Percentiles rank a stretch among this genome's conserved stretches.
These are phyloP conservation scores for Coemansia sp. DNA, from an alignment of 192 early-diverging fungal genomes.

Conservation along the genomic window DNA sequence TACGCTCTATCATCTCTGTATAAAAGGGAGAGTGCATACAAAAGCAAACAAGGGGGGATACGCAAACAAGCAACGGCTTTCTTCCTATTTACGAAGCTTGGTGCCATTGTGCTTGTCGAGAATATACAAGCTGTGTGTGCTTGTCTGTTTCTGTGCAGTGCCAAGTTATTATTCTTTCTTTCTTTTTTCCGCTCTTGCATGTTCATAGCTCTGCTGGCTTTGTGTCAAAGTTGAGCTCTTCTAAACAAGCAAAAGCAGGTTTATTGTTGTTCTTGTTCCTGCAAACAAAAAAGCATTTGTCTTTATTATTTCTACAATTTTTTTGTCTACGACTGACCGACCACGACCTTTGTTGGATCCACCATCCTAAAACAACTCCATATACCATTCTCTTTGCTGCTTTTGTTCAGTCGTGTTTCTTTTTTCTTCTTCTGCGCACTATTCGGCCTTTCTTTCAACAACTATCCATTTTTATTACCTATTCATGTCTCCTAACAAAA, in stretches of 20 bases:
- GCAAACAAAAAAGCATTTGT: background rate
- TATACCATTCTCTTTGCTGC: background rate
- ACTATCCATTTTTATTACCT: background rate
- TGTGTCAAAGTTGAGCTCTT: background rate
- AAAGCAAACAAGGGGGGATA: background rate
- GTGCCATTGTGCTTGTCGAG: background rate
- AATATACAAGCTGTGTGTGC: background rate
- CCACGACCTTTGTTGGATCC: background rate
- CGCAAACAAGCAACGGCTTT: too few species aligned
- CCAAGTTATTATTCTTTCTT: background rate
- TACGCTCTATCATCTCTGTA: background rate
- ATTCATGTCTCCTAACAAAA: constrained; percentile 34
- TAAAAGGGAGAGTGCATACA: background rate
- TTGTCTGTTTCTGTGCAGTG: background rate
- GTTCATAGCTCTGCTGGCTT: background rate
- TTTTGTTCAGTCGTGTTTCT: background rate
- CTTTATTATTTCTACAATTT: background rate
- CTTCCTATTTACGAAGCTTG: background rate
- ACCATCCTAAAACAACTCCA: background rate
- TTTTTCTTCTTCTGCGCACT: background rate
- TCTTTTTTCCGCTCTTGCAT: background rate
- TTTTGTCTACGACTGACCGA: background rate
- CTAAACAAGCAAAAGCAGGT: constrained; percentile 5
- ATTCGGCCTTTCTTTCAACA: background rate
- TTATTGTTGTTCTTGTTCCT: background rate